phyloP scores from a whole-genome alignment of 768 basidiomycete genomes.

The Butyriboletus loyo region DNA sequence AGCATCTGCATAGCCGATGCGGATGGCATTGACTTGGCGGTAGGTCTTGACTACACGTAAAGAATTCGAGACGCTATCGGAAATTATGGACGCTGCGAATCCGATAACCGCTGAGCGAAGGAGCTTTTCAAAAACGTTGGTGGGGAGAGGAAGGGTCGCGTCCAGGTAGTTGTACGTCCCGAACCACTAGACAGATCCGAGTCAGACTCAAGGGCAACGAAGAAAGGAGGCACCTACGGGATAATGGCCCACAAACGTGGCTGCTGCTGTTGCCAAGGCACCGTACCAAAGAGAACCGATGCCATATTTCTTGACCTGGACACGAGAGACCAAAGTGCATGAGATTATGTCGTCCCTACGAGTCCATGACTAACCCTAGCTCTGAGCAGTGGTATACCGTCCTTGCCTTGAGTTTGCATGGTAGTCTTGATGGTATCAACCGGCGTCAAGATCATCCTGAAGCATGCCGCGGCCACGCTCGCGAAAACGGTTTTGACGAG shows the following conservation, averaged over 20 bases:
- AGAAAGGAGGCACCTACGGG: slow-evolving; percentile 48
- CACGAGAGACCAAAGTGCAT: not conserved
- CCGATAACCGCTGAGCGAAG: slow-evolving; percentile 86
- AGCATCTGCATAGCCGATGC: slow-evolving; percentile 76
- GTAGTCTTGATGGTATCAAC: slow-evolving; percentile 96
- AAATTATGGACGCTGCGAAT: slow-evolving; percentile 80
- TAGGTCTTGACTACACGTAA: slow-evolving; percentile 95
- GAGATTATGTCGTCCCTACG: not conserved
- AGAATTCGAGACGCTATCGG: slow-evolving; percentile 85
- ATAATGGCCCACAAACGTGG: slow-evolving; percentile 91
- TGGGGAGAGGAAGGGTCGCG: slow-evolving; percentile 53
- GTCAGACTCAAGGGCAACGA: not conserved
- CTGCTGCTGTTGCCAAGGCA: slow-evolving; percentile 86
- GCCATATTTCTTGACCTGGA: slow-evolving; percentile 70
- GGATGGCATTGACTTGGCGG: slow-evolving; percentile 81
- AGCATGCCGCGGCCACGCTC: slow-evolving; percentile 72
- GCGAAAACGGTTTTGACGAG: slow-evolving; percentile 78
- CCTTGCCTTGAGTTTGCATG: slow-evolving; percentile 83
- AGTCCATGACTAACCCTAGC: slow-evolving; percentile 47
- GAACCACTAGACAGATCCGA: slow-evolving; percentile 60
- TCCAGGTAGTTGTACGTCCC: slow-evolving; percentile 81
- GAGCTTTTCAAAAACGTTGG: slow-evolving; percentile 56
- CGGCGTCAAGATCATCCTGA: slow-evolving; percentile 90
- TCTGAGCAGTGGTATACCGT: slow-evolving; percentile 63
- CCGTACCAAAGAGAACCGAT: slow-evolving; percentile 85